Evolutionary conservation across 768 basidiomycete genomes (phyloP).

Genomic region (Mycena rosella): DNA sequence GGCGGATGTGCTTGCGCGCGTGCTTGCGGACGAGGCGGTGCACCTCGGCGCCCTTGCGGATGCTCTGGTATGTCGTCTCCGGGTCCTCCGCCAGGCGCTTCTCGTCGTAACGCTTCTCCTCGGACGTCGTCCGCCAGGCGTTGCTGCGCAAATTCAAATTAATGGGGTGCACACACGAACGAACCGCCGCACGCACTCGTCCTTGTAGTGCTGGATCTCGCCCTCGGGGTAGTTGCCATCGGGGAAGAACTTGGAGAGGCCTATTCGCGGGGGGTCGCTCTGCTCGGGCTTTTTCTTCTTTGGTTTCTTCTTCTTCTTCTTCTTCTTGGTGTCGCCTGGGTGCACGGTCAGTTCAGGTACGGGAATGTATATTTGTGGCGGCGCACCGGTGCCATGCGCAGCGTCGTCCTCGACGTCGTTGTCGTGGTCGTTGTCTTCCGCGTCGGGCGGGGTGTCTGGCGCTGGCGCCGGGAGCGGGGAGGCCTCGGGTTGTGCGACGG

Average conservation of each 20-base stretch:
- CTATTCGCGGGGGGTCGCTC: constrained; percentile 94
- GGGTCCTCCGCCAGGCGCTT: constrained; percentile 83
- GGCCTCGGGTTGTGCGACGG: background rate
- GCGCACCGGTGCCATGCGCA: constrained; percentile 11
- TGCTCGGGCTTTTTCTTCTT: constrained; percentile 89
- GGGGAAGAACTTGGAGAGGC: constrained; percentile 89
- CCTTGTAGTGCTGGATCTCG: constrained; percentile 90
- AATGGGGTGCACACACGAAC: background rate
- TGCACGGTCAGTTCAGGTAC: too few relatives aligned
- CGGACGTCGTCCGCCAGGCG: constrained; percentile 87
- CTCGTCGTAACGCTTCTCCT: constrained; percentile 91
- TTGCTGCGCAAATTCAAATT: constrained; percentile 72
- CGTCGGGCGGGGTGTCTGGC: constrained; percentile 14
- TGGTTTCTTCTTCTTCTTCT: constrained; percentile 95
- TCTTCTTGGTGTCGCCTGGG: constrained; percentile 73
- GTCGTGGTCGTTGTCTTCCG: constrained; percentile 21
- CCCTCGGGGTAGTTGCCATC: constrained; percentile 92
- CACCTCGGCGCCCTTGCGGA: constrained; percentile 94
- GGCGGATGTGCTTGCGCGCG: constrained; percentile 86
- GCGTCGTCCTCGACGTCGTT: constrained; percentile 36
- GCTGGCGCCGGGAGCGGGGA: constrained; percentile 1
- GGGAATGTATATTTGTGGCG: too few relatives aligned
- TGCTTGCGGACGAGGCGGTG: constrained; percentile 91
- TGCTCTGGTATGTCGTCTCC: constrained; percentile 86
- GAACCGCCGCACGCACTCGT: constrained; percentile 74